These are phyloP conservation scores for Ophiocordyceps camponoti-saundersi DNA, from an alignment of 2,329 filamentous ascomycete species.

Conservation along the genomic window DNA sequence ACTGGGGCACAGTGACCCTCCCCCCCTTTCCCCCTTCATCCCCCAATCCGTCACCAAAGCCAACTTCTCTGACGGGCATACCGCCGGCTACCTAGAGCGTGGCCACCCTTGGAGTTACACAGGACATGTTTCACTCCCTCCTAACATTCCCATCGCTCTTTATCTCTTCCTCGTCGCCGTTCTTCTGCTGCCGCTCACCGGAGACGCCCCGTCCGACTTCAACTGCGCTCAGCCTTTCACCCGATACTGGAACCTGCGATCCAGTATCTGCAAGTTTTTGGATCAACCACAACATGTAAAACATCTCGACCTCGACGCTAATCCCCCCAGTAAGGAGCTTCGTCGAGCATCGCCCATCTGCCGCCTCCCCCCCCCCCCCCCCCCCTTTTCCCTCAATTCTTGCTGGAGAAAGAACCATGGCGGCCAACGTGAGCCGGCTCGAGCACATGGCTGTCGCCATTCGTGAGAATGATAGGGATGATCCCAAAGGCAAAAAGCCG, in stretches of 20 bases:
- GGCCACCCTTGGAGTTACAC: constrained; percentile 9
- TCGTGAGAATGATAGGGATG: constrained; percentile 20
- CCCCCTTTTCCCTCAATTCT: constrained; percentile 1
- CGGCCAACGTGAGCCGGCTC: constrained; percentile 5
- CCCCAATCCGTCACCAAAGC: not conserved
- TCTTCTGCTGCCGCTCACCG: not conserved
- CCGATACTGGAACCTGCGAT: not conserved
- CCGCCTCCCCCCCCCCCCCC: not conserved
- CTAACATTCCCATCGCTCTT: constrained; percentile 5
- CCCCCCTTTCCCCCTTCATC: not conserved
- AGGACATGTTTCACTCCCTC: constrained; percentile 9
- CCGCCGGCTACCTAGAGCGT: not conserved
- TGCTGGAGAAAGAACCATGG: constrained; percentile 1
- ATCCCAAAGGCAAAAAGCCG: constrained; percentile 27
- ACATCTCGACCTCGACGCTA: not conserved
- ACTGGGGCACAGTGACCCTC: not conserved
- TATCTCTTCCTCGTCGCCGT: not conserved
- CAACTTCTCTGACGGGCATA: constrained; percentile 1
- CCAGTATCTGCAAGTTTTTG: not conserved
- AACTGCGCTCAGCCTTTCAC: not conserved
- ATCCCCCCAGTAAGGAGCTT: not conserved
- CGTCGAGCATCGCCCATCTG: not conserved
- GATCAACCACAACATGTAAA: constrained; percentile 5
- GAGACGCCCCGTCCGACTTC: not conserved
- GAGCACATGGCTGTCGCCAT: constrained; percentile 14